phyloP scores from a whole-genome alignment of 805 yeast genomes.

The Metschnikowia gruessii region DNA sequence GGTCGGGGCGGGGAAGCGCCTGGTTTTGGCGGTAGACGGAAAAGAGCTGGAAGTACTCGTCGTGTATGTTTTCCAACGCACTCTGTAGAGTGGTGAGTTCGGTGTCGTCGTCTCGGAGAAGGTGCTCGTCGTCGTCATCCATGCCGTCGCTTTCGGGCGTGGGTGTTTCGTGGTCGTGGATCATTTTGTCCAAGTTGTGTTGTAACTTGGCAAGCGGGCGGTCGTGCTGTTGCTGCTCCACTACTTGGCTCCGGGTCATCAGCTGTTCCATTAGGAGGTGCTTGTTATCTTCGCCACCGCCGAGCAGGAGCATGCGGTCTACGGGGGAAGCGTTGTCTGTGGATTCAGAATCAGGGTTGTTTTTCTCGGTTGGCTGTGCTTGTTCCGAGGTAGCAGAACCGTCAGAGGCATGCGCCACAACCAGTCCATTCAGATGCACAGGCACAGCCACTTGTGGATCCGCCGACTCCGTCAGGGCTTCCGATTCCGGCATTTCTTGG shows the following conservation, averaged over 20 bases:
- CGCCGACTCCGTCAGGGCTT: too few species aligned
- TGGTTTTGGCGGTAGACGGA: constrained; percentile 8
- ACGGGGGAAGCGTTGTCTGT: constrained; percentile 36
- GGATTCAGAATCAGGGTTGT: constrained; percentile 1
- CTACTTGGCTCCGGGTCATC: constrained; percentile 60
- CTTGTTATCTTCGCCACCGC: constrained; percentile 50
- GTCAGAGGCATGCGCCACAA: too few species aligned
- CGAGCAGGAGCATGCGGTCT: constrained; percentile 46
- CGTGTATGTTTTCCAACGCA: constrained; percentile 64
- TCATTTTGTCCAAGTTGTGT: constrained; percentile 58
- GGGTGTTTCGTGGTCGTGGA: constrained; percentile 30
- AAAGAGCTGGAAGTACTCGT: constrained; percentile 49
- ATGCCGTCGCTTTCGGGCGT: constrained; percentile 24
- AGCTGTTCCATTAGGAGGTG: constrained; percentile 54
- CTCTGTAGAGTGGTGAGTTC: constrained; percentile 64
- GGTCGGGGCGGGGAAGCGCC: constrained; percentile 48
- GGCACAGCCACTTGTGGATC: too few species aligned
- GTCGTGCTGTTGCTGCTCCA: constrained; percentile 78
- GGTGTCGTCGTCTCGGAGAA: constrained; percentile 75
- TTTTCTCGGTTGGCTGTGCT: background rate
- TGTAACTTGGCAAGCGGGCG: constrained; percentile 85
- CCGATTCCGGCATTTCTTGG: too few species aligned
- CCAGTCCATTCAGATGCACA: too few species aligned
- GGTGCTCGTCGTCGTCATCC: constrained; percentile 42
- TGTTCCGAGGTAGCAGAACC: too few species aligned